Evolutionary conservation across 2,329 filamentous ascomycete species (phyloP), one percentile per base, ranked within the genome.

Genomic region (Aspergillus pseudoterreus): DNA sequence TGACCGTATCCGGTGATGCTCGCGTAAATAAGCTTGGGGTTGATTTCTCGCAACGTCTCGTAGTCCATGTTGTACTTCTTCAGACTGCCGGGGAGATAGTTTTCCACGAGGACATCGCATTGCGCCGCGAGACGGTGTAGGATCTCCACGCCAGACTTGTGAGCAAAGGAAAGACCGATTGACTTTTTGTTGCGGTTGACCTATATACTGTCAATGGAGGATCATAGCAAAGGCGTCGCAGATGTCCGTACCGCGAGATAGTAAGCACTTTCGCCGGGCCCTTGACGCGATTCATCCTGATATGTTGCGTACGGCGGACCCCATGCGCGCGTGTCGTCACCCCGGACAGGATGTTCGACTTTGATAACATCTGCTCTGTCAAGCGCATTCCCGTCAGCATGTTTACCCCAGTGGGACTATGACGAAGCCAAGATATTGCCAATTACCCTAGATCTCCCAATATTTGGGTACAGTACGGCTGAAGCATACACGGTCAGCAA

Each of bases 391-490:
- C 38, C 53, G 51, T 53, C 33, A 17, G 14, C 21, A 17, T 41
- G 12, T 42, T 19, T 32, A 22, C 45, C 35, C 22, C 6, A 3
- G 4, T 17, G n/a, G n/a, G 12, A 36, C 8, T 15, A n/a, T 9
- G 19, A 21, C 12, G 24, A 21, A 35, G 15, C n/a, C 11, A 43
- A 44, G 12, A 19, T 14, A 45, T 47, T 15, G 32, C 24, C 45
- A 35, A 15, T 61, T 83, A 96, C 92, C 94, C 94, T 62, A 99
- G 80, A 72, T 99, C 94, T 51, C 92, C 94, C 9, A 99, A 75
- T 49, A 99, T 96, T 71, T 99, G 94, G 35, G 94, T 97, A 64
- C 91, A 96, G 67, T 97, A 97, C 59, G 94, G 94, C 90, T 97
- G 64, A 12, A 53, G 32, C 43, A 44, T 39, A 12, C 11, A 43